Conservation (phyloP, 129 eudicot species). For the Scalesia atractyloides region DNA sequence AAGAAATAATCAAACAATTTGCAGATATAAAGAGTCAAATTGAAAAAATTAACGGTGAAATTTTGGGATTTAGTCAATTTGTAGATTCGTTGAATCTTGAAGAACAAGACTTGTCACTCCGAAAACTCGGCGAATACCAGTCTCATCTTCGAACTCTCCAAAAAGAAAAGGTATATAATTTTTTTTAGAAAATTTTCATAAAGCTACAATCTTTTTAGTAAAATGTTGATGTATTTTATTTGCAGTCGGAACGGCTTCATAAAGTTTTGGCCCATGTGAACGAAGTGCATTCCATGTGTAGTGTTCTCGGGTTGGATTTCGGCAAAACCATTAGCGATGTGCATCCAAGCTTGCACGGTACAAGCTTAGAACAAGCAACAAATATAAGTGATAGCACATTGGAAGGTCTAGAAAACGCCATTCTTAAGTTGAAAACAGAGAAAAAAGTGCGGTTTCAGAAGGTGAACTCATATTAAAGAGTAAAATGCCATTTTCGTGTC, state of each 20-base stretch:
- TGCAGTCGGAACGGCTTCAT: conserved; percentile 79
- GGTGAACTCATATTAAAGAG: conserved; percentile 37
- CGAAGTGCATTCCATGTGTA: conserved; percentile 72
- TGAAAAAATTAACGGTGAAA: conserved; percentile 64
- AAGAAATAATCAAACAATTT: conserved; percentile 71
- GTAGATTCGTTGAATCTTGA: conserved; percentile 47
- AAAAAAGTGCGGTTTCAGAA: conserved; percentile 77
- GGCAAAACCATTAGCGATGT: conserved; percentile 71
- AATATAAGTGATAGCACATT: conserved; percentile 71
- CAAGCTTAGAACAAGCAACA: conserved; percentile 62
- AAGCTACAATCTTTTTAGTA: background rate
- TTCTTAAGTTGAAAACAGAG: conserved; percentile 68
- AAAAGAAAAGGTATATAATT: conserved; percentile 71
- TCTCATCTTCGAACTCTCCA: conserved; percentile 64
- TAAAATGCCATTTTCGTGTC: no score
- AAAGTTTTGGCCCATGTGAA: conserved; percentile 73
- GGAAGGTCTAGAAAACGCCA: conserved; percentile 72
- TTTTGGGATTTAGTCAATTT: conserved; percentile 60
- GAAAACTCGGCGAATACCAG: conserved; percentile 77
- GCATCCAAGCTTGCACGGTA: conserved; percentile 81
- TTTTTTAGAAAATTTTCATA: background rate
- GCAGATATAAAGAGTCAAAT: conserved; percentile 69
- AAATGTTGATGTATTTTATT: conserved; percentile 6
- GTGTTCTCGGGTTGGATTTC: conserved; percentile 77
- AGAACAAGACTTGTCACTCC: conserved; percentile 72